Base-by-base conservation (phyloP, 768 basidiomycete species). In the Coprinellus micaceus region DNA sequence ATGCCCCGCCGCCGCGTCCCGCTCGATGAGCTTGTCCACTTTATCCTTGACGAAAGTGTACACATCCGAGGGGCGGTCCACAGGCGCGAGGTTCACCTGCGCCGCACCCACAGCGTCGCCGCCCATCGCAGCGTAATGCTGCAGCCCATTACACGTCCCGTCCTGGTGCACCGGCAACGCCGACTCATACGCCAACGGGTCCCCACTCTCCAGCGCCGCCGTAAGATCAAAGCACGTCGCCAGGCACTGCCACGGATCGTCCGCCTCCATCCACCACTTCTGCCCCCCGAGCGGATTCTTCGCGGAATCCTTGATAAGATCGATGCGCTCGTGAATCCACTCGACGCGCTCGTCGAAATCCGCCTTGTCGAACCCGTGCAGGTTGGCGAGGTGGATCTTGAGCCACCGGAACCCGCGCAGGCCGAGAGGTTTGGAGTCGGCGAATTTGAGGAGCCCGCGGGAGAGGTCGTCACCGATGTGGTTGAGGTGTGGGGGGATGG, bases 161-260 rank as follows among this genome's bases (percentile, higher is more conserved):
- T 99, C 97, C 71, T 98, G 96, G 67, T 99, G 97, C 5, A 98
- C 82, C 0, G 97, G 97, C n/a, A 97, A 78, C 17, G 74, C 70
- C 2, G 86, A 92, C 64, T 78, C 71, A 58, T 77, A 80, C 0
- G 82, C 80, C 40, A 84, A 78, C 15, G 83, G 82, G 61, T 93
- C 82, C 17, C 76, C 77, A 1, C 87, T 88, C 40, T 87, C 80
- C 0, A 95, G 77, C 1, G 96, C 96, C 0, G 78, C 80, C 45
- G 79, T 79, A n/a, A 98, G 77, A 66, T 99, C 97, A 68, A 88
- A 84, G 74, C 94, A 98, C 1, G 91, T 83, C 17, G 96, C 90
- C 36, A 98, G 87, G 68, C 89, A 95, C 69, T 98, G 96, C 95
- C 96, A 98, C 7, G 95, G 95, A 65, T 98, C 94, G 66, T 96